A percentile compares a stretch with the other conserved stretches of the same genome.
Conservation (phyloP, 257 asterid genomes). For the Mitragyna speciosa region DNA sequence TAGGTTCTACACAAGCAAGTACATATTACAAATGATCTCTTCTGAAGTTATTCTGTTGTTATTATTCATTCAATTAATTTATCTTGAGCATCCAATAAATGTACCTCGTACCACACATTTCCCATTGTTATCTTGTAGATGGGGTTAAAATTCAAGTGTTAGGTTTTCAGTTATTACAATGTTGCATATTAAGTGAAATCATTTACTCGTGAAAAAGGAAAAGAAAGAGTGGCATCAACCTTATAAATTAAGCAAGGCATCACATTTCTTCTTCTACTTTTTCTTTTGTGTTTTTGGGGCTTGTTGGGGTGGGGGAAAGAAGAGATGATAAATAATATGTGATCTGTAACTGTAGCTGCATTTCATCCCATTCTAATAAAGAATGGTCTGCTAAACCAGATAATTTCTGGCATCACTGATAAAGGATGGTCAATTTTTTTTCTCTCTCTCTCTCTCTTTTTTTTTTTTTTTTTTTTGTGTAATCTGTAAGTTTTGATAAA, state of each 20-base stretch:
- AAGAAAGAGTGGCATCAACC: neutral
- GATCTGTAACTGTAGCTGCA: neutral
- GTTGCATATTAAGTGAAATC: neutral
- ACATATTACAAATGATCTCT: no score
- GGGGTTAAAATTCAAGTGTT: neutral
- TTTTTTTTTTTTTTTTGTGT: neutral
- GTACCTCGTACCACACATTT: neutral
- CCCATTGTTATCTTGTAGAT: neutral
- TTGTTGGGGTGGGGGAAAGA: neutral
- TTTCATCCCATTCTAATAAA: neutral
- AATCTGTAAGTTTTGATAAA: neutral
- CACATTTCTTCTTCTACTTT: neutral
- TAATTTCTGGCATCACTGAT: neutral
- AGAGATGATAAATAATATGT: neutral
- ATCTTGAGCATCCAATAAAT: neutral
- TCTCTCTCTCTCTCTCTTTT: no score
- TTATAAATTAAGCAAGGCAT: neutral
- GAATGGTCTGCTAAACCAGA: neutral
- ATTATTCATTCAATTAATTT: neutral
- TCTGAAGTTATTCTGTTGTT: no score
- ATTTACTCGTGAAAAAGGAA: neutral
- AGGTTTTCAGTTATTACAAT: neutral
- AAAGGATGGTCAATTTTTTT: no score
- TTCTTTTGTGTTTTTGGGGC: neutral
- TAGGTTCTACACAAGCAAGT: no score